Conservation (phyloP, 169 alveolate species). For the Plasmodium blacklocki region DNA sequence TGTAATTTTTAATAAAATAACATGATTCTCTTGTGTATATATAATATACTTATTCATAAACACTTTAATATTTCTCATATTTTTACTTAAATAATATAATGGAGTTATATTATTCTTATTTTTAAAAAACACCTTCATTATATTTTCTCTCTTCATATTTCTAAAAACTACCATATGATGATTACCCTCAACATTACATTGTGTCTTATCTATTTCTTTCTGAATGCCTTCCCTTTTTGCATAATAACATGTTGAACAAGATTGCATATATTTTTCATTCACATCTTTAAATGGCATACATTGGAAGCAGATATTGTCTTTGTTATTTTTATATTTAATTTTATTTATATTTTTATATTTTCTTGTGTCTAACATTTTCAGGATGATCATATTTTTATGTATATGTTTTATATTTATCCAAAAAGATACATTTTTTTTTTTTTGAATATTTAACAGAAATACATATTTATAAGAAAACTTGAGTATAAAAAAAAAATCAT, state of each 20-base stretch:
- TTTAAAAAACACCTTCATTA: conserved; percentile 14
- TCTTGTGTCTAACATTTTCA: background rate
- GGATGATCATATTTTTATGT: conserved; percentile 6
- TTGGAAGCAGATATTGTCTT: background rate
- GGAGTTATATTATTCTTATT: conserved; percentile 18
- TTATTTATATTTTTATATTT: background rate
- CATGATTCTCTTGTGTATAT: conserved; percentile 30
- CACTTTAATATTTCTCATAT: conserved; percentile 31
- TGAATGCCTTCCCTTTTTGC: no score
- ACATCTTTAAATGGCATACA: no score
- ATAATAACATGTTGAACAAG: no score
- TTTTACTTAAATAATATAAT: conserved; percentile 5
- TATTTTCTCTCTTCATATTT: conserved; percentile 36
- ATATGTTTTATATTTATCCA: conserved; percentile 41
- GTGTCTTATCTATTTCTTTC: background rate
- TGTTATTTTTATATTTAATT: background rate
- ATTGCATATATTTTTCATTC: no score
- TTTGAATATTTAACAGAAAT: conserved; percentile 20
- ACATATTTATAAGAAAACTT: conserved; percentile 11
- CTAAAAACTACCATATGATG: conserved; percentile 3
- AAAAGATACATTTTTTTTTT: conserved; percentile 14
- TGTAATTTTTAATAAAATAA: conserved; percentile 21
- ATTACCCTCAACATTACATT: background rate
- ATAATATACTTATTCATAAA: conserved; percentile 50
- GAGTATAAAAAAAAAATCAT: conserved; percentile 21